Evolutionary conservation across 352 stramenopile genomes (phyloP), one percentile per base, ranked within the genome.

Genomic region (Pythium pyrilobum): DNA sequence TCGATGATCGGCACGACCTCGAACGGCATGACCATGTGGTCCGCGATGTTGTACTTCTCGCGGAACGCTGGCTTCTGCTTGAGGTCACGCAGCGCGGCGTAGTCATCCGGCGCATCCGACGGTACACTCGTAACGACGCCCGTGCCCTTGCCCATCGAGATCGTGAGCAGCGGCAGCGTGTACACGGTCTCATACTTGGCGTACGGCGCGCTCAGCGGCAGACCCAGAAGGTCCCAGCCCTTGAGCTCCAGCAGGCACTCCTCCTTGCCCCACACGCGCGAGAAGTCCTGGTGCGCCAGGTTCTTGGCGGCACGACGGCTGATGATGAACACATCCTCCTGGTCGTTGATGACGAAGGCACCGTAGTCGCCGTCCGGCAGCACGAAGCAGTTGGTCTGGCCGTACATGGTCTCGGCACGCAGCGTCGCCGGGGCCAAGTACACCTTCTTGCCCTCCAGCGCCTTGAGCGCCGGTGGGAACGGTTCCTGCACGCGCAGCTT

Each of bases 371-470:
- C 97, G 20, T 97, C 91, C 9, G 97, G 97, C 36, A 99, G 83
- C 58, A 99, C 96, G 64, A 99, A 99, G 85, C 97, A 99, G 83
- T 99, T 99, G 12, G 97, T 99, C 84, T 99, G 97, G 44, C 97
- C 97, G 69, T 99, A 98, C 92, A 99, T 99, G 40, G 97, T 99
- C 78, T 99, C 97, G 0, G 97, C 96, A 55, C 97, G 92, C 29
- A 99, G 83, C 29, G 97, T 99, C 5, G 97, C 97, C 2, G 97
- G 96, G 5, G 97, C 97, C 37, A 99, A 68, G 72, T 94, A 99
- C 12, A 99, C 92, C 42, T 93, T 92, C 64, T 97, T 89, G 55
- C 82, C 85, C 2, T 68, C 61, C 21, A 98, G 74, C 7, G 78
- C 32, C 29, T 74, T 62, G 11, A 97, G 62, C 53, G 90, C 91